Base-by-base conservation (phyloP, 345 rosid genomes). In the Gossypium turneri region DNA sequence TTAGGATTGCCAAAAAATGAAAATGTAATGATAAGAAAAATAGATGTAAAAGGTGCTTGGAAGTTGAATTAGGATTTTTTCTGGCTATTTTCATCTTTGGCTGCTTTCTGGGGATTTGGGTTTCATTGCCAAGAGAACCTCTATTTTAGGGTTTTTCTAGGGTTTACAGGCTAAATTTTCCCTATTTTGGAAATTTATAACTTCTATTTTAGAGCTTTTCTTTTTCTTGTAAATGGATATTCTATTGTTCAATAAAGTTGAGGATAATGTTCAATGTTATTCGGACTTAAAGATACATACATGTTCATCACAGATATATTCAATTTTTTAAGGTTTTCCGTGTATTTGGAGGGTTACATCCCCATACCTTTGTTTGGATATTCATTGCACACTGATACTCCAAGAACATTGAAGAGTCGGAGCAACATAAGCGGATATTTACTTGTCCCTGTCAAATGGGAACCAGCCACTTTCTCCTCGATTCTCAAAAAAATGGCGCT, bases 231-330 rank as follows among this genome's bases (percentile, higher is more conserved):
- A 68, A 16, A 50, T 68, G 72, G 38, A 48, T 50, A 22, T 68
- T 48, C 27, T 48, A 56, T 20, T n/a, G 8, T 65, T 65, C 16
- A 11, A 50, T n/a, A 11, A 64, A 17, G 12, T 64, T 64, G 12
- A 64, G 68, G 50, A 48, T 64, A n/a, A 44, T 45, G 70, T 66
- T 66, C 60, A 19, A 55, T n/a, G 25, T 55, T 55, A 55, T n/a
- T 52, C 17, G 8, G 19, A 52, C 20, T 52, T 17, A n/a, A 16
- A 52, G n/a, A n/a, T 55, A 22, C 24, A 17, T 55, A 55, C 19
- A 7, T 7, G 12, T 55, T 55, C 59, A 2, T 8, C 59, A 55
- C 9, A n/a, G 59, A 55, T 19, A 55, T 55, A 3, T 55, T 55
- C 59, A n/a, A 55, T 55, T n/a, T 55, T 55, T 15, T 2, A 53